A percentile compares a stretch with the other conserved stretches of the same genome.
phyloP scores from a whole-genome alignment of 495 filamentous ascomycete genomes.

The Apiosordaria backusii region DNA sequence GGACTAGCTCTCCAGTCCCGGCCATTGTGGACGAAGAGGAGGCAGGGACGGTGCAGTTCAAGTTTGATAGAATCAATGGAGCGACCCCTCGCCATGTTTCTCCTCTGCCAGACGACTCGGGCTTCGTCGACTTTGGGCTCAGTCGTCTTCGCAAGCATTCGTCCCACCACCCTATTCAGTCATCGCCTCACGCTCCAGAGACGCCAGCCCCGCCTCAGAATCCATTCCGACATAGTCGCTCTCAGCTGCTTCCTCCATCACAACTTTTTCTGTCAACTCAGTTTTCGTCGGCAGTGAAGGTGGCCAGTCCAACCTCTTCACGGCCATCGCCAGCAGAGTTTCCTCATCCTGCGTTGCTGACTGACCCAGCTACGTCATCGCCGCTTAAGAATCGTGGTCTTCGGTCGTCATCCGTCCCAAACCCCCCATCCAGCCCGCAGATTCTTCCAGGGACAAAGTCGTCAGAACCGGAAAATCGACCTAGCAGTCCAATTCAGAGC shows the following conservation, averaged over 20 bases:
- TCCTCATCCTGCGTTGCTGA: conserved; percentile 35
- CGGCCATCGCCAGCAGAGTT: conserved; percentile 45
- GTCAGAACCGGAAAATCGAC: conserved; percentile 3
- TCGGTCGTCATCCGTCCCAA: conserved; percentile 33
- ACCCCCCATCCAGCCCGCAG: conserved; percentile 37
- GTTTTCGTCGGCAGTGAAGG: conserved; percentile 41
- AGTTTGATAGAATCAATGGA: conserved; percentile 13
- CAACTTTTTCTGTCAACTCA: conserved; percentile 47
- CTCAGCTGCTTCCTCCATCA: conserved; percentile 39
- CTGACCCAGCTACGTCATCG: conserved; percentile 39
- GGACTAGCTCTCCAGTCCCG: conserved; percentile 22
- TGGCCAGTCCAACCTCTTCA: conserved; percentile 47
- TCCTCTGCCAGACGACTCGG: conserved; percentile 22
- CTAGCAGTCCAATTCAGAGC: conserved; percentile 21
- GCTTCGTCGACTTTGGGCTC: conserved; percentile 23
- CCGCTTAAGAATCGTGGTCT: conserved; percentile 43
- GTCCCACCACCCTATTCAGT: conserved; percentile 17
- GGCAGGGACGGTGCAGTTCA: conserved; percentile 36
- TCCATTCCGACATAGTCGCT: conserved; percentile 38
- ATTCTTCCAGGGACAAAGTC: conserved; percentile 25
- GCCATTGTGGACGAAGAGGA: conserved; percentile 34
- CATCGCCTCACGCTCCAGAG: conserved; percentile 31
- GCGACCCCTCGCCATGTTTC: conserved; percentile 14
- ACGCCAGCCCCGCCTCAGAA: conserved; percentile 41
- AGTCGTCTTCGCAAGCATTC: conserved; percentile 8